Evolutionary conservation across 179 eudicot species (phyloP).

Genomic region (Amaranthus tricolor): DNA sequence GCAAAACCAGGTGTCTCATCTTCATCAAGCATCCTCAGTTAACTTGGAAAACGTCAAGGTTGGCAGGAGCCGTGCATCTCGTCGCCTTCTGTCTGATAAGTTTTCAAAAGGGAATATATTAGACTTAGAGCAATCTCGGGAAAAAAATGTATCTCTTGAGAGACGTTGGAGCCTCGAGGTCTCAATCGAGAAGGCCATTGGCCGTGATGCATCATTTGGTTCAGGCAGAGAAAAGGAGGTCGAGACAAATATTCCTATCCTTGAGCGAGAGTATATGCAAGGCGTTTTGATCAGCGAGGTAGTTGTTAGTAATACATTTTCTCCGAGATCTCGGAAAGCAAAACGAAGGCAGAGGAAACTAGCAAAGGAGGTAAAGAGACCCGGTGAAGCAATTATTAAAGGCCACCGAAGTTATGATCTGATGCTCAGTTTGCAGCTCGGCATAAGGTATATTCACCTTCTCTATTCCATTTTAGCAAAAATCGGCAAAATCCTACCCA

Average conservation of each 20-base stretch:
- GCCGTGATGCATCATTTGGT: constrained; percentile 45
- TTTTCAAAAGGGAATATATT: constrained; percentile 42
- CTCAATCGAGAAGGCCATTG: constrained; percentile 77
- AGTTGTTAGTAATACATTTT: constrained; percentile 58
- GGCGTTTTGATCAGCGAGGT: constrained; percentile 91
- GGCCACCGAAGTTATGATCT: constrained; percentile 98
- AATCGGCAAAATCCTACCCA: not conserved
- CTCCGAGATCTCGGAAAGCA: constrained; percentile 61
- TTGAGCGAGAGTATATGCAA: constrained; percentile 98
- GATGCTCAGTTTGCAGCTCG: constrained; percentile 98
- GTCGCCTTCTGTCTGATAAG: constrained; percentile 40
- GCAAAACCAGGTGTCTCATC: constrained; percentile 71
- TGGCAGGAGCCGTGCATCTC: constrained; percentile 44
- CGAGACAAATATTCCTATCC: constrained; percentile 48
- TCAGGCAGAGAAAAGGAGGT: constrained; percentile 46
- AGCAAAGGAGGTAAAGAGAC: constrained; percentile 76
- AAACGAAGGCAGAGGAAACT: constrained; percentile 66
- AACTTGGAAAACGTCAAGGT: constrained; percentile 65
- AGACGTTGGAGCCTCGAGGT: constrained; percentile 95
- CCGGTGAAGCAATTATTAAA: constrained; percentile 93
- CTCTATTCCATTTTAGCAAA: constrained; percentile 12
- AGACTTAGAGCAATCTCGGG: constrained; percentile 49
- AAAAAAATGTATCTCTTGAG: constrained; percentile 56
- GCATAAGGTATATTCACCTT: constrained; percentile 63
- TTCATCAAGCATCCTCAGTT: constrained; percentile 65